Percentiles rank a stretch among this genome's conserved stretches.
phyloP scores from a whole-genome alignment of 2,329 filamentous ascomycete species.

The Penicillium sp. region DNA sequence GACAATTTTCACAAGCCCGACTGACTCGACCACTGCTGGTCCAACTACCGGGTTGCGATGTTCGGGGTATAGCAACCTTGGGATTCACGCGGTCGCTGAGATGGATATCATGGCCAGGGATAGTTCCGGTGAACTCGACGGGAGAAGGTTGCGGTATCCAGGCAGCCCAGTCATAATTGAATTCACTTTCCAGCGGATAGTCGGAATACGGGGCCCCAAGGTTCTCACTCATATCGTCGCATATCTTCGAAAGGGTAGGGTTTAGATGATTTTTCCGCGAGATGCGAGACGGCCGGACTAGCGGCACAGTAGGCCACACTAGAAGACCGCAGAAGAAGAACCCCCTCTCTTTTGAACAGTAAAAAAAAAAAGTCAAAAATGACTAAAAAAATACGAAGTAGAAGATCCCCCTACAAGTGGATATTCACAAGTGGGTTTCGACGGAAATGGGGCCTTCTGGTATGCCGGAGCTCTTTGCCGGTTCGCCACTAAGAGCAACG shows the following conservation, averaged over 20 bases:
- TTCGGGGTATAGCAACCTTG: slow-evolving; percentile 34
- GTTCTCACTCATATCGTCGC: slow-evolving; percentile 8
- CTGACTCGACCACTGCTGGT: slow-evolving; percentile 34
- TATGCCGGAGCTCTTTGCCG: slow-evolving; percentile 24
- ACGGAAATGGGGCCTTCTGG: slow-evolving; percentile 15
- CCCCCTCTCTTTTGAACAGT: not conserved
- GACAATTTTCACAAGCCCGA: slow-evolving; percentile 46
- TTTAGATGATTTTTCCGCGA: not conserved
- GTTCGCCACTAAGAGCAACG: slow-evolving; percentile 14
- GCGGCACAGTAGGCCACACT: not conserved
- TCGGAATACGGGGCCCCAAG: slow-evolving; percentile 1
- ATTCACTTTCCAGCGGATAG: slow-evolving; percentile 6
- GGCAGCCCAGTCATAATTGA: slow-evolving; percentile 17
- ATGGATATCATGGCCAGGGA: slow-evolving; percentile 13
- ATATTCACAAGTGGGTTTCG: slow-evolving; percentile 3
- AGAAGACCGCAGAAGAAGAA: not conserved
- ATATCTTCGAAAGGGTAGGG: not conserved
- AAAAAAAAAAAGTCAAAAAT: not conserved
- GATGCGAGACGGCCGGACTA: not conserved
- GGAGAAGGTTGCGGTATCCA: slow-evolving; percentile 16
- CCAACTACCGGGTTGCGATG: slow-evolving; percentile 21
- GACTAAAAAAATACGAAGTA: not conserved
- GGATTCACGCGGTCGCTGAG: slow-evolving; percentile 19
- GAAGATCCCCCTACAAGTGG: not conserved
- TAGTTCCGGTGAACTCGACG: slow-evolving; percentile 15